Evolutionary conservation across 2,329 filamentous ascomycete genomes (phyloP).

Genomic region (Rutstroemia sydowiana): DNA sequence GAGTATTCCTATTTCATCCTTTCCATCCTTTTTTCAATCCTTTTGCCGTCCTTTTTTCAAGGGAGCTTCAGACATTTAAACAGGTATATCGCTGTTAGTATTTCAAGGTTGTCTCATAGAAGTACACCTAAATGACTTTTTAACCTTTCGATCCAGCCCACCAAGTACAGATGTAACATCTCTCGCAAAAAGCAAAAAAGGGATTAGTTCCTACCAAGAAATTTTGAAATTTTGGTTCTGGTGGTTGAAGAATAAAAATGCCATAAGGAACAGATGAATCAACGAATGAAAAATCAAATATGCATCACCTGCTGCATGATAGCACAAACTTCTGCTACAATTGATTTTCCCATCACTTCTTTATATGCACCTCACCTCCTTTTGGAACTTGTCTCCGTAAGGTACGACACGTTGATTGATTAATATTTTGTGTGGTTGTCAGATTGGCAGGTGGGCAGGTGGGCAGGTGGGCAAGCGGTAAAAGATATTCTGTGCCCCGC

Average conservation of each 20-base stretch:
- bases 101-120: no score
- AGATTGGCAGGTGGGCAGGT: no score
- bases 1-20: no score
- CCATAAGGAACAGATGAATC: not conserved
- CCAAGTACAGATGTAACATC: not conserved
- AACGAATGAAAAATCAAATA: constrained; percentile 2
- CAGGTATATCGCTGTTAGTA: not conserved
- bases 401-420: not conserved
- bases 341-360: not conserved
- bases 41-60: no score
- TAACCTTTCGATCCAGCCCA: no score
- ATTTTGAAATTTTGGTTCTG: no score
- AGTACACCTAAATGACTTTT: no score
- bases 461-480: no score
- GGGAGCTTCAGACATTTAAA: not conserved
- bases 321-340: not conserved
- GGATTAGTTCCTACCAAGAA: no score
- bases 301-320: not conserved
- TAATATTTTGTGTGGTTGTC: not conserved
- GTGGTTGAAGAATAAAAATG: not conserved
- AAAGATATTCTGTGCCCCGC: not conserved
- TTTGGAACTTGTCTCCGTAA: not conserved
- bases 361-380: not conserved
- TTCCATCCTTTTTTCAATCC: no score
- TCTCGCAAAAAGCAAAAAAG: not conserved